Conservation (phyloP, 2,329 filamentous ascomycete genomes). For the Alternaria ethzedia region DNA sequence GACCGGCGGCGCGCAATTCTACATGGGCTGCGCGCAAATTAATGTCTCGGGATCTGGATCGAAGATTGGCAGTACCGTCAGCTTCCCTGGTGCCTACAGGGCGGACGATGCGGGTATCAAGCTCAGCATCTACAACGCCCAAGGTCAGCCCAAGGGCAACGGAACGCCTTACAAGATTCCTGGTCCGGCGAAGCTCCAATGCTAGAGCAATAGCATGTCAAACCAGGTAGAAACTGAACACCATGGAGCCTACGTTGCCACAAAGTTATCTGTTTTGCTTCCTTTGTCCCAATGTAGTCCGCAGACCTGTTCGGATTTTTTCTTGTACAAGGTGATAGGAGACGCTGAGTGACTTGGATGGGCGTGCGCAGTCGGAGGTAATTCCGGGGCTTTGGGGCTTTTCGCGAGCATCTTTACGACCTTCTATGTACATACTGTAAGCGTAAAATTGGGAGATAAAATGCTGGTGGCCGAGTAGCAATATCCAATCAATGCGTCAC, state of each 20-base stretch:
- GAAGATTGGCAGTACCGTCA: slow-evolving; percentile 33
- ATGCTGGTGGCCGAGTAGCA: neutral
- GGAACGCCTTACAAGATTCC: slow-evolving; percentile 56
- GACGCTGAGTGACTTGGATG: neutral
- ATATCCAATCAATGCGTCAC: neutral
- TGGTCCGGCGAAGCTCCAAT: slow-evolving; percentile 58
- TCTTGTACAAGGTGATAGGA: neutral
- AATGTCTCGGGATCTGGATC: slow-evolving; percentile 37
- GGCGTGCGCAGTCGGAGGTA: neutral
- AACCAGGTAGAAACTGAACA: neutral
- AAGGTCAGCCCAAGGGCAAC: slow-evolving; percentile 25
- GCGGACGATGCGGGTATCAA: slow-evolving; percentile 40
- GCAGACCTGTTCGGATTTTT: neutral
- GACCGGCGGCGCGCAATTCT: slow-evolving; percentile 51
- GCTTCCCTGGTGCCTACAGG: slow-evolving; percentile 46
- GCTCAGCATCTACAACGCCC: slow-evolving; percentile 38
- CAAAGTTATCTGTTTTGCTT: neutral
- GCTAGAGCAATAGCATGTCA: slow-evolving; percentile 40
- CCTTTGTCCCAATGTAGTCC: neutral
- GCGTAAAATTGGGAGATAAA: neutral
- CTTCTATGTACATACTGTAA: neutral
- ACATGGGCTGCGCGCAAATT: slow-evolving; percentile 48
- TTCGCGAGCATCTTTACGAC: neutral
- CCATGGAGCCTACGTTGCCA: neutral
- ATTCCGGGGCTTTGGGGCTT: neutral